phyloP scores from a whole-genome alignment of 129 eudicot genomes.

The Pittosporum tobira region DNA sequence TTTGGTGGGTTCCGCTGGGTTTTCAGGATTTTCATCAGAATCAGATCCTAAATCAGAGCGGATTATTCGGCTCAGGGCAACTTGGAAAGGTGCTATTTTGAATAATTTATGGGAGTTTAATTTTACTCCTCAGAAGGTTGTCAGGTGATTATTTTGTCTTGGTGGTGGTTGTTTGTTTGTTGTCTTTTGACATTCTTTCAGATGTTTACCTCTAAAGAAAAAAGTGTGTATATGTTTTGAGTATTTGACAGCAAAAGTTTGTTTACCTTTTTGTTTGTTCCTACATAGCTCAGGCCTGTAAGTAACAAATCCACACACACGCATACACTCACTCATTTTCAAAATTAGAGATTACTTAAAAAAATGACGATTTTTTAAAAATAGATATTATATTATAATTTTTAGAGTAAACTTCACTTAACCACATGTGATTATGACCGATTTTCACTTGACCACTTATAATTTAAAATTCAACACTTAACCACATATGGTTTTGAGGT shows the following conservation, averaged over 20 bases:
- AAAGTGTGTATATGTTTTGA: too few relatives aligned
- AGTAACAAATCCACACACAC: too few relatives aligned
- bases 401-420: too few relatives aligned
- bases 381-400: too few relatives aligned
- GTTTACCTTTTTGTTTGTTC: neutral
- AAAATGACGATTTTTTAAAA: too few relatives aligned
- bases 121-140: conserved; percentile 76
- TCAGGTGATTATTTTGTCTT: conserved; percentile 41
- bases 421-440: too few relatives aligned
- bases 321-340: too few relatives aligned
- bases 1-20: conserved; percentile 90
- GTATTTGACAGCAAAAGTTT: neutral
- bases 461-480: too few relatives aligned
- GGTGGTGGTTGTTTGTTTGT: neutral
- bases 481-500: too few relatives aligned
- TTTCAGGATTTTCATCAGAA: conserved; percentile 74
- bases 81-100: conserved; percentile 88
- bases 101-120: conserved; percentile 94
- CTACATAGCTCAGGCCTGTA: too few relatives aligned
- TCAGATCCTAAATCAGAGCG: conserved; percentile 60
- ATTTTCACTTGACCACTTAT: too few relatives aligned
- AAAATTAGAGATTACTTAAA: too few relatives aligned
- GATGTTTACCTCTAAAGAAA: neutral
- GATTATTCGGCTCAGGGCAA: conserved; percentile 54
- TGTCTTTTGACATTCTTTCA: neutral